Evolutionary conservation across 2,329 filamentous ascomycete species (phyloP).

Genomic region (Bisporella sp.): DNA sequence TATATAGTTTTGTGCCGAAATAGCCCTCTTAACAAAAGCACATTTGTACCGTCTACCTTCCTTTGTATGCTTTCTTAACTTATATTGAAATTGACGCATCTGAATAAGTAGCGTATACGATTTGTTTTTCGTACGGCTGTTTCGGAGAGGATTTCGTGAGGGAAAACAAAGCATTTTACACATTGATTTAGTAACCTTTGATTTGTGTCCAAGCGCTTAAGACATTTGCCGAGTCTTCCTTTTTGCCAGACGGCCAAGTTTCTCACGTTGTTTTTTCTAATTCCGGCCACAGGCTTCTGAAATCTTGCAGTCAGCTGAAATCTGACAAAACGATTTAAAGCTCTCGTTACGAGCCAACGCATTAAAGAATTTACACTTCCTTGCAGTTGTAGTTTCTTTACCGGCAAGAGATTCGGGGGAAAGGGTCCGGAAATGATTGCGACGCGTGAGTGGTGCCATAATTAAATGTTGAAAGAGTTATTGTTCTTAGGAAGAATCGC

Average conservation of each 20-base stretch:
- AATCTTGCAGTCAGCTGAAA: background rate
- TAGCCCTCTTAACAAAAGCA: background rate
- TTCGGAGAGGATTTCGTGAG: background rate
- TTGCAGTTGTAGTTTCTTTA: conserved; percentile 3
- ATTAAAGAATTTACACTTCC: conserved; percentile 1
- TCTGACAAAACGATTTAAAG: background rate
- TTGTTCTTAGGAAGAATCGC: too few relatives aligned
- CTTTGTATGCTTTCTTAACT: background rate
- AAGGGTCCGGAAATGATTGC: conserved; percentile 1
- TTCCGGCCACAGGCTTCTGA: background rate
- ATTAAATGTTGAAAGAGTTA: background rate
- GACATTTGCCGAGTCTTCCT: background rate
- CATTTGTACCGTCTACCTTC: background rate
- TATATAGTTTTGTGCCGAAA: background rate
- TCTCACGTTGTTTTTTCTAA: background rate
- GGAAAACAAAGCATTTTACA: background rate
- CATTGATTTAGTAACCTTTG: background rate
- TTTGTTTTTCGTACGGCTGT: background rate
- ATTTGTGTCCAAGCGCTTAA: background rate
- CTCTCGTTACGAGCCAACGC: background rate
- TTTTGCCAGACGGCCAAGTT: background rate
- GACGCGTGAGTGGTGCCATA: conserved; percentile 1
- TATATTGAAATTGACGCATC: background rate
- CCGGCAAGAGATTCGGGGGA: background rate
- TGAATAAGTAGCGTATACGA: background rate